A percentile compares a stretch with the other conserved stretches of the same genome.
phyloP scores from a whole-genome alignment of 2,329 filamentous ascomycete species.

The Dactylella cylindrospora region DNA sequence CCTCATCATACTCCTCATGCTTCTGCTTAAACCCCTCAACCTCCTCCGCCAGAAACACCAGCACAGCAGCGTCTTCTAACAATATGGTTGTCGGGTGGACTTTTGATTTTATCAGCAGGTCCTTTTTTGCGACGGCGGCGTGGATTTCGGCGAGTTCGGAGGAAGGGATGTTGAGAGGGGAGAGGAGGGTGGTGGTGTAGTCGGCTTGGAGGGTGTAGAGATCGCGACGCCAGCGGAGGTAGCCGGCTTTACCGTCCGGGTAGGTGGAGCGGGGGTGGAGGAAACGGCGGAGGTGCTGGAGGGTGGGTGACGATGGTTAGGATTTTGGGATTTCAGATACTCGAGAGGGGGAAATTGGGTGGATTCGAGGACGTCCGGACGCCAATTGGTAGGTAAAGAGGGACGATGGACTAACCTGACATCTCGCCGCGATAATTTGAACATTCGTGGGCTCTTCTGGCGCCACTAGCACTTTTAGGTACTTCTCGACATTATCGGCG shows the following conservation, averaged over 20 bases:
- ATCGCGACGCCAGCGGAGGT: constrained; percentile 37
- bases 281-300: constrained; percentile 39
- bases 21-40: constrained; percentile 26
- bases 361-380: background rate
- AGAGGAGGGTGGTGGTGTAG: constrained; percentile 26
- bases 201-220: constrained; percentile 31
- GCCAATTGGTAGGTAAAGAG: background rate
- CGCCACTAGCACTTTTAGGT: constrained; percentile 15
- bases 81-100: constrained; percentile 24
- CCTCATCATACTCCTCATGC: constrained; percentile 32
- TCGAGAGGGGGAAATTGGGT: background rate
- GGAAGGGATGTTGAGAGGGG: constrained; percentile 11
- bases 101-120: constrained; percentile 25
- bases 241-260: constrained; percentile 25
- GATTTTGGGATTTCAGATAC: background rate
- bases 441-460: constrained; percentile 24
- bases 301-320: background rate
- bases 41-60: constrained; percentile 30
- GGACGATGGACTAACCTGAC: constrained; percentile 22
- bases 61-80: constrained; percentile 24
- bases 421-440: constrained; percentile 28
- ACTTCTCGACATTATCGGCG: constrained; percentile 29
- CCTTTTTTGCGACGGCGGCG: constrained; percentile 20
- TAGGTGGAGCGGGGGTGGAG: constrained; percentile 31
- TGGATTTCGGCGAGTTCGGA: constrained; percentile 16